These are phyloP conservation scores for Sclerotinia spermophila DNA, from an alignment of 2,329 filamentous ascomycete genomes.

Conservation along the genomic window DNA sequence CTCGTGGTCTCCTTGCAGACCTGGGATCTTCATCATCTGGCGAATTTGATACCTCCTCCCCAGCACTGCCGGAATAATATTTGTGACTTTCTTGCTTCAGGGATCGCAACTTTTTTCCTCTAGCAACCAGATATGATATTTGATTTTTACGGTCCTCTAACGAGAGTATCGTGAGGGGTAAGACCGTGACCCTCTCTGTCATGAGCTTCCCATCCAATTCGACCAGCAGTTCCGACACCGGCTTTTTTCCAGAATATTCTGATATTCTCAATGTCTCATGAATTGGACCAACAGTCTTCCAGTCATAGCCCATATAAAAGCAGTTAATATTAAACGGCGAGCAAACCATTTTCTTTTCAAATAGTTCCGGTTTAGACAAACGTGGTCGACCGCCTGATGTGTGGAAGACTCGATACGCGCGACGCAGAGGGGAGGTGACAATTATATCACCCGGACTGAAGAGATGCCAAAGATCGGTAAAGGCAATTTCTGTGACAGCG, in stretches of 20 bases:
- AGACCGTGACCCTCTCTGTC: background rate
- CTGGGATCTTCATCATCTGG: background rate
- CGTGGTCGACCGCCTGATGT: constrained; percentile 2
- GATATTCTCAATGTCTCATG: constrained; percentile 10
- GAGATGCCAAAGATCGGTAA: constrained; percentile 17
- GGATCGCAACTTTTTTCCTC: background rate
- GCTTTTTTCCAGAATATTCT: constrained; percentile 9
- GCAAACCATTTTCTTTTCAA: background rate
- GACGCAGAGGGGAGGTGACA: background rate
- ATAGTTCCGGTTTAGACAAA: background rate
- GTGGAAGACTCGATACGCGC: constrained; percentile 8
- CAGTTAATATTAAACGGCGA: constrained; percentile 10
- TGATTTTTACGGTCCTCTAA: background rate
- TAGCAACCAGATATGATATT: background rate
- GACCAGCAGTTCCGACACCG: background rate
- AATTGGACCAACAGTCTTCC: background rate
- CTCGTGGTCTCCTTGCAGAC: background rate
- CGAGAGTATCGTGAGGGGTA: background rate
- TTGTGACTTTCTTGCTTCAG: background rate
- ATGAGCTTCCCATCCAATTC: background rate
- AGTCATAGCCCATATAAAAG: background rate
- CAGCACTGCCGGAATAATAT: background rate
- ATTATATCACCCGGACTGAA: constrained; percentile 18
- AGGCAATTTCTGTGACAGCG: constrained; percentile 1
- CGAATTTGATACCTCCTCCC: background rate